Evolutionary conservation across 495 filamentous ascomycete species (phyloP), one percentile per base, ranked within the genome.

Genomic region (Penicillium nucicola): DNA sequence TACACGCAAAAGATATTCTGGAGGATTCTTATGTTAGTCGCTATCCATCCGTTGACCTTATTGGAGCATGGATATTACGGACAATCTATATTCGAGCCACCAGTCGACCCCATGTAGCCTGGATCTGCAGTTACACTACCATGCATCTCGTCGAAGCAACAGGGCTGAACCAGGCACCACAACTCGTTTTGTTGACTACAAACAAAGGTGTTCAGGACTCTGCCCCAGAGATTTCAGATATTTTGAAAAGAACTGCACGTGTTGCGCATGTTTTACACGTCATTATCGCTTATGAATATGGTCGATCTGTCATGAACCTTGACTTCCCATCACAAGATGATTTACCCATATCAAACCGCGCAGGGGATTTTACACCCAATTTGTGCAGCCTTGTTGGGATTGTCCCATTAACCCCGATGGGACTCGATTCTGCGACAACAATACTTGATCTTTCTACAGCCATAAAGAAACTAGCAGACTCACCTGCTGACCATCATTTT

Each of bases 141-240:
- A 67, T 78, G 56, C 75, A 78, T 50, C 45, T 76, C 19, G 62
- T 70, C 14, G 75, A 78, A 50, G 63, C 71, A 5, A 66, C 66
- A 12, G 74, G 74, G 0, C 50, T 77, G 10, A 68, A 76, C 44
- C 64, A 62, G 41, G 68, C 73, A 13, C 41, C 60, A 7, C 52
- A 62, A 22, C 53, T 37, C 8, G 36, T 48, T 17, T 48, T 56
- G 33, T 53, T 57, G 34, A 35, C 53, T 1, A 49, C 39, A 10
- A 50, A 42, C n/a, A 56, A 38, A 33, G 28, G 23, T 25, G 28
- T 37, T 2, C 47, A 47, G 22, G 46, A 39, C n/a, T 40, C 37
- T 3, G 13, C 37, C 3, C 30, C 35, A 20, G 45, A 57, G 25
- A 33, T 56, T 15, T 41, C 53, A 7, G 58, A 69, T 15, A 53